Base-by-base conservation (phyloP, 1,284 basidiomycete genomes). In the Fistulinella cinereoalba region DNA sequence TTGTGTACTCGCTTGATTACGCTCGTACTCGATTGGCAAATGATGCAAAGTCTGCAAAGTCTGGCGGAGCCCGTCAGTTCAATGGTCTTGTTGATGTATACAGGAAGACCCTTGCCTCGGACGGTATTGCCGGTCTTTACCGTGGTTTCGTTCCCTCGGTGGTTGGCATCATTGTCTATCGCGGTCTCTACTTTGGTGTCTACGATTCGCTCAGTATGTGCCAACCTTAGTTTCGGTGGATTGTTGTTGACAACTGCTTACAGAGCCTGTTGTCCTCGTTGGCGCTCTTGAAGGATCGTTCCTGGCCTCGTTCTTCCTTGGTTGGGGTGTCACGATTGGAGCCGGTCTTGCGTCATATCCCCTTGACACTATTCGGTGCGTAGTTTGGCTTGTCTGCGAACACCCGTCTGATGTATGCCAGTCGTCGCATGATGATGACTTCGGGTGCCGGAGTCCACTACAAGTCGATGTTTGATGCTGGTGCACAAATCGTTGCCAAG, bases 1-100 rank as follows among this genome's bases (percentile, higher is more conserved):
- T 97, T 72, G 94, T 97, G 70, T 97, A 97, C 84, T 96, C 94
- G 31, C 85, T 97, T 54, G 94, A 97, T 65, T 96, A 93, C 65
- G 94, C 94, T 55, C 92, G 94, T 87, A 97, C 94, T 47, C 93
- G 94, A 81, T 86, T 97, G 57, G 93, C 94, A 69, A 96, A 95
- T 72, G 94, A 97, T 67, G 90, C 89, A 68, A 97, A 97, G 78
- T 93, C 92, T 10, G 77, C 89, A 41, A 93, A 92, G 79, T 79
- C 80, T 67, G 93, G 93, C 75, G 93, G 91, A 62, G 76, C 80
- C 28, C 91, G 93, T 71, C 93, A 97, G 71, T 97, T 96, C 81
- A 96, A 94, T 66, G 94, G 94, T 68, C 77, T 97, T 45, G 78
- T 95, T 54, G 94, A 97, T 68, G 94, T 97, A 57, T 96, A 95